Evolutionary conservation across 2,329 filamentous ascomycete genomes (phyloP), one percentile per base, ranked within the genome.

Genomic region (Bipolaris bicolor): DNA sequence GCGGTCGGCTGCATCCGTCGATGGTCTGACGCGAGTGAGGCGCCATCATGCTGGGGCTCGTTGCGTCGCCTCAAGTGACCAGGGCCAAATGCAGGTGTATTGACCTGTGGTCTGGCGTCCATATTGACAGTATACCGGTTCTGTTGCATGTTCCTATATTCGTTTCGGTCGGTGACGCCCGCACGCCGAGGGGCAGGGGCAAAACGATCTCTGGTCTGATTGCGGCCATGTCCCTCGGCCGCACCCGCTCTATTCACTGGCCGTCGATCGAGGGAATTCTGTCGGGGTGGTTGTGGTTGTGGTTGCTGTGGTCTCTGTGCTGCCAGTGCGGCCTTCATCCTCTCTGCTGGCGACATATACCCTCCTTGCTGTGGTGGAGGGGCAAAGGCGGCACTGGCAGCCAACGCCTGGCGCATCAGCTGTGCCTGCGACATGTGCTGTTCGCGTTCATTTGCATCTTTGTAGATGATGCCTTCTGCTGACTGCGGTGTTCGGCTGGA

Each of bases 111-210:
- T 47, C 62, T 63, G 7, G 70, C 58, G 36, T 70, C 66, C 67
- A 73, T 72, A n/a, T 72, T 73, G 47, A 73, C 67, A n/a, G 59
- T 65, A 50, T 66, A 73, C 24, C 67, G 64, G 29, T 45, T 61
- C 40, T 61, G 60, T 39, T 58, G 60, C 5, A 59, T 39, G 11
- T 56, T 40, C 18, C 59, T 50, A 16, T 53, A 52, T 7, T 58
- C 56, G 7, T 44, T 49, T 29, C 48, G 47, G 7, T 59, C 50
- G 24, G 40, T 47, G 40, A 22, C 48, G 10, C 37, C 49, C 22
- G 18, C 16, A 39, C 59, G 55, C 41, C 59, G 58, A 34, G 31
- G 34, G 5, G 49, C 33, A 33, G 61, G 61, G 16, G 60, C 56
- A 24, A 55, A 64, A 57, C 64, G 56, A 41, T 67, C 62, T 44